These are phyloP conservation scores for Citrus mangshanensis DNA, from an alignment of 345 rosid genomes.

Conservation along the genomic window DNA sequence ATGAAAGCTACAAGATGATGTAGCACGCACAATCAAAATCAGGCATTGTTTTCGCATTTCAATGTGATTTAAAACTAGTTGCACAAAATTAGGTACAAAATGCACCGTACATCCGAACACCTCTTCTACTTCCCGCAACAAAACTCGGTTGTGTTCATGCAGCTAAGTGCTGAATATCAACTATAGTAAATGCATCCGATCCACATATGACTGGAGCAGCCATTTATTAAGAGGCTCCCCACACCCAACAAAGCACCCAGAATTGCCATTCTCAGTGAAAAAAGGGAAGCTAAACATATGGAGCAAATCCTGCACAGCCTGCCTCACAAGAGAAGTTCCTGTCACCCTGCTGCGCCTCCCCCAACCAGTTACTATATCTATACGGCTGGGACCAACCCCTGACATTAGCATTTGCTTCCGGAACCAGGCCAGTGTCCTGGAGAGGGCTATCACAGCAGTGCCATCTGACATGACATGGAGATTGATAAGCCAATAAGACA, in stretches of 20 bases:
- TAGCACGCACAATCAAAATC: neutral
- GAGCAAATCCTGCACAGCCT: conserved; percentile 74
- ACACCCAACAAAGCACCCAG: conserved; percentile 87
- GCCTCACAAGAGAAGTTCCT: conserved; percentile 80
- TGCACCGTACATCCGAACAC: neutral
- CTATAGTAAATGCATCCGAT: conserved; percentile 87
- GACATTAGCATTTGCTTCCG: conserved; percentile 66
- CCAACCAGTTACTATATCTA: conserved; percentile 96
- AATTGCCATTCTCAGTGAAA: conserved; percentile 70
- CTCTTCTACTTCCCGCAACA: conserved; percentile 23
- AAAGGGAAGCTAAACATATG: conserved; percentile 77
- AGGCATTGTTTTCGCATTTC: neutral
- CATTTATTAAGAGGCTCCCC: conserved; percentile 76
- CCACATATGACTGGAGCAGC: conserved; percentile 78
- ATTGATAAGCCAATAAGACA: conserved; percentile 87
- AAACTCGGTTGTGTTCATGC: conserved; percentile 17
- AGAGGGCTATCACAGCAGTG: conserved; percentile 78
- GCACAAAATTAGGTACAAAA: neutral
- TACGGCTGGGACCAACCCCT: conserved; percentile 65
- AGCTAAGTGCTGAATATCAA: neutral
- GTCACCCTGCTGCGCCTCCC: conserved; percentile 91
- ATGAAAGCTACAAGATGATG: neutral
- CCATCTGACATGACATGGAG: conserved; percentile 98
- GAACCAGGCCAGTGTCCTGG: conserved; percentile 90
- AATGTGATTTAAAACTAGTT: neutral